These are phyloP conservation scores for Reutealis trisperma DNA, from an alignment of 345 rosid species.

Conservation along the genomic window DNA sequence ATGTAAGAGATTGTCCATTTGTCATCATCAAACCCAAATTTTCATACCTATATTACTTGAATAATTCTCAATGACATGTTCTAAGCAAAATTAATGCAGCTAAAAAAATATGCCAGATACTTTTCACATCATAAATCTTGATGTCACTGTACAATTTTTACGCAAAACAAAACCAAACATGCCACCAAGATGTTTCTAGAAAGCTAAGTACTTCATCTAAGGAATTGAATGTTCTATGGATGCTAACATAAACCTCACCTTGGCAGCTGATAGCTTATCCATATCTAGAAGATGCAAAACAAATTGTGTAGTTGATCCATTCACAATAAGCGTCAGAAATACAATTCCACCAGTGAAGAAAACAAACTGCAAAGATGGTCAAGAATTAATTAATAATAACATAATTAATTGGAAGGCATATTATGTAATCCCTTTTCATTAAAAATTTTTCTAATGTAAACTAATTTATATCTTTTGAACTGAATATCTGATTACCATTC, in stretches of 20 bases:
- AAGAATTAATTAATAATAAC: conserved; percentile 13
- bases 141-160: background rate
- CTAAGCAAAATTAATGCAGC: background rate
- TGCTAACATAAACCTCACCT: conserved; percentile 50
- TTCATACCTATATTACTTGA: background rate
- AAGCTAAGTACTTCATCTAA: background rate
- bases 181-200: background rate
- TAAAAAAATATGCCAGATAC: background rate
- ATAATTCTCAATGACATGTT: background rate
- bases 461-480: no score
- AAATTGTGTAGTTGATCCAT: conserved; percentile 93
- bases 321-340: conserved; percentile 78
- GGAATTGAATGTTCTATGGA: background rate
- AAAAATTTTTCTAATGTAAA: background rate
- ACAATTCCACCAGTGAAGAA: conserved; percentile 98
- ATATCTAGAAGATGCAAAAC: conserved; percentile 65
- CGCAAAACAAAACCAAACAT: conserved; percentile 2
- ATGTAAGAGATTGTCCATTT: background rate
- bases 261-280: conserved; percentile 74
- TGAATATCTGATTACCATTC: background rate
- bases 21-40: background rate
- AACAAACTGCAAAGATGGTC: conserved; percentile 56
- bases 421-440: background rate
- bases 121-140: background rate
- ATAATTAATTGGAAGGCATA: background rate